Percentiles rank a stretch among this genome's conserved stretches.
Evolutionary conservation across 176 grass and related monocot genomes (phyloP).

Genomic region (bread wheat (Triticum aestivum)): IWGSC_CS_RefSeq_v2.1 NC_057795.1:695606481-695606980

Average conservation of each 20-base stretch:
- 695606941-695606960: no score
- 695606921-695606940: no score
- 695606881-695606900: no score
- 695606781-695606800: not conserved
- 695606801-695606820: no score
- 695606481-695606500: not conserved
- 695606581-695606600: not conserved
- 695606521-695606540: not conserved
- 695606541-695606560: not conserved
- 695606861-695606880: no score
- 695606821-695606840: no score
- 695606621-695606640: not conserved
- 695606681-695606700: not conserved
- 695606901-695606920: no score
- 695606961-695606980: no score
- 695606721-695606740: not conserved
- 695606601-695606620: not conserved
- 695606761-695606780: not conserved
- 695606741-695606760: not conserved
- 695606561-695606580: not conserved
- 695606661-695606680: not conserved
- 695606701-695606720: not conserved
- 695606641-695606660: no score
- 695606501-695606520: not conserved
- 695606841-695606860: no score